phyloP scores from a whole-genome alignment of 805 yeast species.

The Sugiyamaella lignohabitans region DNA sequence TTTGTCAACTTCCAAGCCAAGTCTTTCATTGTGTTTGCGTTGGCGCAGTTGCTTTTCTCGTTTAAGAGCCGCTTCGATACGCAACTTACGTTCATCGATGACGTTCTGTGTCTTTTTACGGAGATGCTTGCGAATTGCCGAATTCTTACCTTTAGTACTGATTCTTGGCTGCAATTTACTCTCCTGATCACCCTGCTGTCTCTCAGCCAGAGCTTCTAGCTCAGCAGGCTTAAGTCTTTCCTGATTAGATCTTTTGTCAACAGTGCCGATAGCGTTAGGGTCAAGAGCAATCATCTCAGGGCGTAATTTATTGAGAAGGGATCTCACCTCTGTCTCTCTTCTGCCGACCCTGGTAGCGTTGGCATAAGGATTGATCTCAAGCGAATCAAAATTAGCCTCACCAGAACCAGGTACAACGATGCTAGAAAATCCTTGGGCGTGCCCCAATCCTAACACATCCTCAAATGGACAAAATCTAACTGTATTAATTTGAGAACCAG shows the following conservation, averaged over 20 bases:
- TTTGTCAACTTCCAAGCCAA: constrained; percentile 37
- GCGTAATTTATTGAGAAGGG: constrained; percentile 76
- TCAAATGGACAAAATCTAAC: constrained; percentile 85
- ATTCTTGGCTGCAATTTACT: constrained; percentile 57
- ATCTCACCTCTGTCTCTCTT: constrained; percentile 85
- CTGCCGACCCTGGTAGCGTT: constrained; percentile 88
- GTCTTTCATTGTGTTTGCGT: constrained; percentile 39
- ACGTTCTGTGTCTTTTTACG: constrained; percentile 82
- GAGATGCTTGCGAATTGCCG: constrained; percentile 70
- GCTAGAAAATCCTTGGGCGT: constrained; percentile 70
- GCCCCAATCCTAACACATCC: constrained; percentile 91
- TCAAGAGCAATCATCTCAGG: constrained; percentile 91
- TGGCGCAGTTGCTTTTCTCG: constrained; percentile 67
- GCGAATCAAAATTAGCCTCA: constrained; percentile 93
- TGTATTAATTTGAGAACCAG: constrained; percentile 67
- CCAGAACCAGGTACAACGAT: constrained; percentile 93
- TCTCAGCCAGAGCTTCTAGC: constrained; percentile 35
- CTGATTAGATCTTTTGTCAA: constrained; percentile 60
- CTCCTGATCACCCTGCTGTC: constrained; percentile 40
- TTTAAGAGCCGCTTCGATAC: constrained; percentile 66
- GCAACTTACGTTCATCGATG: constrained; percentile 73
- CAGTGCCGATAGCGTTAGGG: constrained; percentile 80
- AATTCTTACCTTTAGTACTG: constrained; percentile 70
- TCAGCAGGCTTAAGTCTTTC: constrained; percentile 53
- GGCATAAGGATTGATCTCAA: constrained; percentile 89